Conservation (phyloP, 2,329 filamentous ascomycete species). For the Shiraia sp. region DNA sequence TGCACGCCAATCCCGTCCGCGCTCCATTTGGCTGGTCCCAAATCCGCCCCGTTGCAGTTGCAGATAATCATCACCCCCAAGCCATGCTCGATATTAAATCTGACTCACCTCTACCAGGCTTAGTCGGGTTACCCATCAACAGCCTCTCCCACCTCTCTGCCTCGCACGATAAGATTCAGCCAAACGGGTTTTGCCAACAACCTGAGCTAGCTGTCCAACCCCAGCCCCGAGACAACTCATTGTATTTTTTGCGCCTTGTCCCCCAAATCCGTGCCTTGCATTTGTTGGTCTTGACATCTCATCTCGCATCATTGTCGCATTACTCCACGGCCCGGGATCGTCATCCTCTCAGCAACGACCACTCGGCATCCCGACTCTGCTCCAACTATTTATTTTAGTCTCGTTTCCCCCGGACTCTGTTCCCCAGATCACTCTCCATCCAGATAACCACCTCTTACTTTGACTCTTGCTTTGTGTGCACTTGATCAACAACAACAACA, state of each 20-base stretch:
- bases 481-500: neutral
- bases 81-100: conserved; percentile 36
- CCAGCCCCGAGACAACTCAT: conserved; percentile 39
- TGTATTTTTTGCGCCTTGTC: too few species aligned
- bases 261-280: conserved; percentile 13
- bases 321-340: neutral
- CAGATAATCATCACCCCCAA: too few species aligned
- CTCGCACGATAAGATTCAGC: conserved; percentile 26
- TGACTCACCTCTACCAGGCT: conserved; percentile 40
- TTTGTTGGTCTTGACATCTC: conserved; percentile 14
- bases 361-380: conserved; percentile 11
- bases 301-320: conserved; percentile 17
- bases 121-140: conserved; percentile 26
- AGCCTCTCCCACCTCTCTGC: conserved; percentile 18
- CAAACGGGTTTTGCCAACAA: conserved; percentile 36
- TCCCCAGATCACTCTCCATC: neutral
- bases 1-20: conserved; percentile 28
- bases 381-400: conserved; percentile 3
- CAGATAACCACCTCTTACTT: neutral
- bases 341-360: conserved; percentile 10
- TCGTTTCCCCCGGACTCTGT: conserved; percentile 3
- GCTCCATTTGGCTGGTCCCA: conserved; percentile 20
- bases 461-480: neutral
- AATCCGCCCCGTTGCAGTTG: conserved; percentile 33
- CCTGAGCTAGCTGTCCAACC: conserved; percentile 24